A percentile compares a stretch with the other conserved stretches of the same genome.
Evolutionary conservation across 495 filamentous ascomycete genomes (phyloP).

Genomic region (Glonium stellatum): DNA sequence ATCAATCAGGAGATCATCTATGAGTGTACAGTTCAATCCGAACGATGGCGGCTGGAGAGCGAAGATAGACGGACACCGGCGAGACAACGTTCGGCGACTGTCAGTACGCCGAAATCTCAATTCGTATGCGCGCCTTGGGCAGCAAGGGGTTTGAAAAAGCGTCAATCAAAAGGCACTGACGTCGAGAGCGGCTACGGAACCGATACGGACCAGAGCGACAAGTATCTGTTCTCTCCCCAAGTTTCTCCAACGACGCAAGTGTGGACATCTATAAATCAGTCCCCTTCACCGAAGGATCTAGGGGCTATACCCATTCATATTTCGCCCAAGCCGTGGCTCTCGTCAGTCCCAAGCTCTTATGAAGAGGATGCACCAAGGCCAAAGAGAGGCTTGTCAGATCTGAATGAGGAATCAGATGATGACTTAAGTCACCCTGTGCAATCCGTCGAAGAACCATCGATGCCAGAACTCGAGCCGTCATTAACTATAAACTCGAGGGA

Average conservation of each 20-base stretch:
- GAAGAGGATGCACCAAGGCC: constrained; percentile 12
- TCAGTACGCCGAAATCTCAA: not conserved
- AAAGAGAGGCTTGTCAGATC: constrained; percentile 16
- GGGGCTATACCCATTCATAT: not conserved
- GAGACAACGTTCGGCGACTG: not conserved
- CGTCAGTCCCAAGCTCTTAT: constrained; percentile 6
- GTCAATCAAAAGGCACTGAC: constrained; percentile 9
- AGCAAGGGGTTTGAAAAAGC: not conserved
- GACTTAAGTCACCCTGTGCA: not conserved
- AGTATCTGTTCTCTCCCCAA: constrained; percentile 21
- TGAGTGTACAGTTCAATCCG: constrained; percentile 48
- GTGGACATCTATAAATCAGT: constrained; percentile 26
- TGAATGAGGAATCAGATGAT: not conserved
- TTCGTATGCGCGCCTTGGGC: constrained; percentile 13
- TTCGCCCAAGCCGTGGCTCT: constrained; percentile 6
- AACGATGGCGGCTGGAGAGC: constrained; percentile 22
- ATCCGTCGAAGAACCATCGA: not conserved
- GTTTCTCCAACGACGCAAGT: constrained; percentile 17
- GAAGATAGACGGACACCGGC: constrained; percentile 1
- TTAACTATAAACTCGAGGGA: constrained; percentile 3
- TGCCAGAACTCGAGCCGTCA: not conserved
- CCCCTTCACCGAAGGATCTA: constrained; percentile 7
- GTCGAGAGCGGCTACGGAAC: constrained; percentile 27
- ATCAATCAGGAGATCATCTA: constrained; percentile 57
- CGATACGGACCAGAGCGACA: constrained; percentile 19